phyloP scores from a whole-genome alignment of 2,329 filamentous ascomycete species.

The Hymenotorrendiella dingleyae region DNA sequence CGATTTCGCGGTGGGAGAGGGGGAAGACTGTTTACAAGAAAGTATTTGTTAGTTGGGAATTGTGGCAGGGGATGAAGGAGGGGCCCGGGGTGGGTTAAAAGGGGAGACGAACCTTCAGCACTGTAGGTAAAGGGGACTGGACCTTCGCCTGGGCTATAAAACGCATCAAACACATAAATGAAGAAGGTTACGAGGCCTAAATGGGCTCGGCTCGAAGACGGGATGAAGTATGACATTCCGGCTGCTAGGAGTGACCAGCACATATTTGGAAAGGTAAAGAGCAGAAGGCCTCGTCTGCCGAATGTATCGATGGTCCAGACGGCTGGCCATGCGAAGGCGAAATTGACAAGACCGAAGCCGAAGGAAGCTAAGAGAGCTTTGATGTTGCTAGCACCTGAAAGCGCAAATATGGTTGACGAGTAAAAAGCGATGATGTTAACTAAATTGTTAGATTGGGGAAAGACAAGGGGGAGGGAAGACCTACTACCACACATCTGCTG shows the following conservation, averaged over 20 bases:
- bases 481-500: constrained; percentile 28
- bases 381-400: constrained; percentile 49
- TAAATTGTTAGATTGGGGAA: constrained; percentile 35
- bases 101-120: too few relatives aligned
- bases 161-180: constrained; percentile 59
- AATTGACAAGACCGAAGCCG: constrained; percentile 59
- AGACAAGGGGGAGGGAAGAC: not conserved
- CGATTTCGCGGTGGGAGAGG: constrained; percentile 54
- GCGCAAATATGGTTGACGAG: constrained; percentile 53
- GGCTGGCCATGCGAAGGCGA: constrained; percentile 54
- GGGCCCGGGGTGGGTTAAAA: too few relatives aligned
- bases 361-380: constrained; percentile 55
- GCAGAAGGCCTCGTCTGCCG: constrained; percentile 51
- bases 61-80: too few relatives aligned
- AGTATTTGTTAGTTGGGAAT: too few relatives aligned
- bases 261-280: constrained; percentile 63
- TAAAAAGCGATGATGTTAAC: constrained; percentile 64
- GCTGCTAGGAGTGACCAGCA: constrained; percentile 56
- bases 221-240: constrained; percentile 29
- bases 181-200: constrained; percentile 46
- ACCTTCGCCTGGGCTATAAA: constrained; percentile 59
- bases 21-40: too few relatives aligned
- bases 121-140: constrained; percentile 55
- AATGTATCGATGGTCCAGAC: constrained; percentile 56
- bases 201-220: not conserved